Evolutionary conservation across 345 rosid species (phyloP).

Genomic region (Linum trigynum): DNA sequence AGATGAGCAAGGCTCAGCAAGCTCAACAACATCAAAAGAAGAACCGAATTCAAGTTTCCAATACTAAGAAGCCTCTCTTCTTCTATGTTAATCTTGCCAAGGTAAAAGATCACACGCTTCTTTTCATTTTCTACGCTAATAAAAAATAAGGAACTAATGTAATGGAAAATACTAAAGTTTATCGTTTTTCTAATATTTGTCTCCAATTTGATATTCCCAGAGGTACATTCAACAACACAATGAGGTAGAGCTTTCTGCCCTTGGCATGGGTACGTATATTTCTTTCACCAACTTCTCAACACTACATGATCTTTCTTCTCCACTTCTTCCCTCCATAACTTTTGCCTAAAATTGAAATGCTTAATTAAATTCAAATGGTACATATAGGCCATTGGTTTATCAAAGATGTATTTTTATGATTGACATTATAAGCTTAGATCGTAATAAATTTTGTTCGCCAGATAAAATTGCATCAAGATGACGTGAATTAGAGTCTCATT

Average conservation of each 20-base stretch:
- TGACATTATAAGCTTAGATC: no score
- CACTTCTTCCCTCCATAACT: background rate
- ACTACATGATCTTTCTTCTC: background rate
- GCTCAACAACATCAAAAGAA: slow-evolving; percentile 17
- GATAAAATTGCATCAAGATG: no score
- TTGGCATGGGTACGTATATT: slow-evolving; percentile 73
- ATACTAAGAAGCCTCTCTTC: slow-evolving; percentile 29
- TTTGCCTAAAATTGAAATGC: no score
- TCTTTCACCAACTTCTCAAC: background rate
- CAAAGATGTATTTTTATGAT: no score
- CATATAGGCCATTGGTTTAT: no score
- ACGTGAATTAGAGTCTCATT: no score
- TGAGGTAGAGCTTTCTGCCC: slow-evolving; percentile 89
- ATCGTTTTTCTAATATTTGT: no score
- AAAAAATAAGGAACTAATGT: background rate
- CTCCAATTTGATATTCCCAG: slow-evolving; percentile 25
- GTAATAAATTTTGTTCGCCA: no score
- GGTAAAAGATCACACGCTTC: background rate
- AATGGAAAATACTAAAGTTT: background rate
- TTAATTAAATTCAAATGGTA: no score
- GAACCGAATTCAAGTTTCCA: slow-evolving; percentile 27
- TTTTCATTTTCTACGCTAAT: background rate
- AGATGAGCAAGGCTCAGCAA: background rate
- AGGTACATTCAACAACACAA: slow-evolving; percentile 81
- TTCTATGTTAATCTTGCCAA: slow-evolving; percentile 30